Percentiles rank a stretch among this genome's conserved stretches.
Evolutionary conservation across 1,284 basidiomycete genomes (phyloP).

Genomic region (Marasmius tenuissimus): DNA sequence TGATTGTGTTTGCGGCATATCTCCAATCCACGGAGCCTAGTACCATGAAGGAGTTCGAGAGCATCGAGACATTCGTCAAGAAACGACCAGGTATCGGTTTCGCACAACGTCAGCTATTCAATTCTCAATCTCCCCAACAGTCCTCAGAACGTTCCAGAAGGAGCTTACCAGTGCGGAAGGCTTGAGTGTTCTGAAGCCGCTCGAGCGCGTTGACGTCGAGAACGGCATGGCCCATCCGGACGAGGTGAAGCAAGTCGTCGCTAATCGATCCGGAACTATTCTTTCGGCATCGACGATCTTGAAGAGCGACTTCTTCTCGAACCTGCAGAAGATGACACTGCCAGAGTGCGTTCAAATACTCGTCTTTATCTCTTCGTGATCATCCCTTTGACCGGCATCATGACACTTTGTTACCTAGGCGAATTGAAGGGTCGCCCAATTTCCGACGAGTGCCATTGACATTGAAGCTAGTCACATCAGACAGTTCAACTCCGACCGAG

Average conservation of each 20-base stretch:
- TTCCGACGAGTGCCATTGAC: slow-evolving; percentile 81
- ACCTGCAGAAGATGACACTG: slow-evolving; percentile 92
- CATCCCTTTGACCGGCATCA: too few relatives aligned
- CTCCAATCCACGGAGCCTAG: slow-evolving; percentile 85
- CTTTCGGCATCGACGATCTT: slow-evolving; percentile 92
- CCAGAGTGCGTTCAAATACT: slow-evolving; percentile 68
- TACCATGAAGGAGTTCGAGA: slow-evolving; percentile 74
- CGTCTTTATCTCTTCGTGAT: not conserved
- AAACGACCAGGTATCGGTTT: slow-evolving; percentile 66
- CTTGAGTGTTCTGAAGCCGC: slow-evolving; percentile 79
- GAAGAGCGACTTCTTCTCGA: slow-evolving; percentile 97
- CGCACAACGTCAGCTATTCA: not conserved
- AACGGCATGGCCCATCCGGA: slow-evolving; percentile 85
- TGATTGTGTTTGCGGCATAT: slow-evolving; percentile 95
- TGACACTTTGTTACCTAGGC: slow-evolving; percentile 41
- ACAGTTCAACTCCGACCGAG: slow-evolving; percentile 28
- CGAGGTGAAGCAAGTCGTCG: slow-evolving; percentile 84
- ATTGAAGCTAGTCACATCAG: slow-evolving; percentile 41
- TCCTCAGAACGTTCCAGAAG: slow-evolving; percentile 94
- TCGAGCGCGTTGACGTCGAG: slow-evolving; percentile 74
- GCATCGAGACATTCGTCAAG: slow-evolving; percentile 81
- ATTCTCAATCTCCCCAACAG: slow-evolving; percentile 34
- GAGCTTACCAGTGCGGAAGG: slow-evolving; percentile 79
- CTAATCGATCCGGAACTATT: slow-evolving; percentile 84
- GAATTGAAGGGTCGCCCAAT: slow-evolving; percentile 92